A percentile compares a stretch with the other conserved stretches of the same genome.
phyloP scores from a whole-genome alignment of 495 filamentous ascomycete species.

The Achaetomiella virescens region DNA sequence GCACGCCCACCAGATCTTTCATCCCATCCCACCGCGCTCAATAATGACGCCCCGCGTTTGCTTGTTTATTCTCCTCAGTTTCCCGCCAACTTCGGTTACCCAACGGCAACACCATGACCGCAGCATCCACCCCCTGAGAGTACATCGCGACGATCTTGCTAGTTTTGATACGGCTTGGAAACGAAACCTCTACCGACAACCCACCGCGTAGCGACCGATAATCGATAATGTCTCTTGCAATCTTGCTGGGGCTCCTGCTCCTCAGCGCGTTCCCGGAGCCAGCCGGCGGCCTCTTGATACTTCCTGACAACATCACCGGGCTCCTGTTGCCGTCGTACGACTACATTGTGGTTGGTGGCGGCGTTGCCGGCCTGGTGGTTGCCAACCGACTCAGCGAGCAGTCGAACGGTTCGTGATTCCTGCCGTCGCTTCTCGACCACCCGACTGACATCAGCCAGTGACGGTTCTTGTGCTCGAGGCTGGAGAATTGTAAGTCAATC shows the following conservation, averaged over 20 bases:
- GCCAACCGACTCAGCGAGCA: conserved; percentile 37
- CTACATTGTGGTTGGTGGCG: conserved; percentile 49
- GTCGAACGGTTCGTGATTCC: conserved; percentile 9
- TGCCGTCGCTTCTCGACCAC: background rate
- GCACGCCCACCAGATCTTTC: too few relatives aligned
- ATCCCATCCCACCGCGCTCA: too few relatives aligned
- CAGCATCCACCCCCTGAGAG: too few relatives aligned
- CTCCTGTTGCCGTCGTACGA: conserved; percentile 30
- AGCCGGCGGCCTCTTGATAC: conserved; percentile 3
- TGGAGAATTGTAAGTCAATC: conserved; percentile 18
- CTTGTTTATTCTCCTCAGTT: too few relatives aligned
- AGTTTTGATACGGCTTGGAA: too few relatives aligned
- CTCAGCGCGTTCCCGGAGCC: background rate
- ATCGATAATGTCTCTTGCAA: conserved; percentile 3
- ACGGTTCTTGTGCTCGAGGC: conserved; percentile 40
- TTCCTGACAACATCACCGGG: conserved; percentile 2
- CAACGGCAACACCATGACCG: too few relatives aligned
- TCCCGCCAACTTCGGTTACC: too few relatives aligned
- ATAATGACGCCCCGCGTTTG: too few relatives aligned
- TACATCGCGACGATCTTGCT: too few relatives aligned
- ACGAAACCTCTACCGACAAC: background rate
- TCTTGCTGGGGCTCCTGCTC: background rate
- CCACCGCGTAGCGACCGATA: background rate
- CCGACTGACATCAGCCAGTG: conserved; percentile 21
- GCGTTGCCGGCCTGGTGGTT: conserved; percentile 46